Evolutionary conservation across 345 rosid species (phyloP).

Genomic region (Populus simonii): DNA sequence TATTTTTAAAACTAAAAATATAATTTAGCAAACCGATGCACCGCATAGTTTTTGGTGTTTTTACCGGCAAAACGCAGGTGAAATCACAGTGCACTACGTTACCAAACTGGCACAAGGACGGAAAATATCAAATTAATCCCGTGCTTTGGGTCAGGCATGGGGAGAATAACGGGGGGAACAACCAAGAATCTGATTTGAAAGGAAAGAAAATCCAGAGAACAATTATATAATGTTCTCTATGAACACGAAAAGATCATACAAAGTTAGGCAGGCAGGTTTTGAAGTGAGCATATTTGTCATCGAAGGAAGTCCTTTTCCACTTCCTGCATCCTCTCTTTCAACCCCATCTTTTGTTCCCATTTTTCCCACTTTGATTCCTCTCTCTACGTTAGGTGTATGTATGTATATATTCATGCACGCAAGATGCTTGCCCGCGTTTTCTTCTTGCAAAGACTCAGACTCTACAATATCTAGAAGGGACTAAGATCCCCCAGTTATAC

Average conservation of each 20-base stretch:
- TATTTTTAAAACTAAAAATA: no score
- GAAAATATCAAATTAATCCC: not conserved
- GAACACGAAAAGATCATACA: not conserved
- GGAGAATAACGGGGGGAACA: not conserved
- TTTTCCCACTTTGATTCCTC: not conserved
- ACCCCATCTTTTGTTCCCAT: not conserved
- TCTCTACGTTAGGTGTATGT: not conserved
- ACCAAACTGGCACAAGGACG: no score
- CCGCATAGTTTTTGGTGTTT: no score
- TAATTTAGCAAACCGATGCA: no score
- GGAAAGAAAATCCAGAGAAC: not conserved
- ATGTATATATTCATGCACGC: not conserved
- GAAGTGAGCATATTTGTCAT: no score
- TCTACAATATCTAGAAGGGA: not conserved
- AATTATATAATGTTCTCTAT: no score
- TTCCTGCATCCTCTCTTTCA: not conserved
- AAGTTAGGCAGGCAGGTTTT: slow-evolving; percentile 6
- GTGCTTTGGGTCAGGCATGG: not conserved
- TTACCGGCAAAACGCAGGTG: no score
- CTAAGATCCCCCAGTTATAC: no score
- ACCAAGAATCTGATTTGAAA: not conserved
- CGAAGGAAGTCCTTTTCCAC: not conserved
- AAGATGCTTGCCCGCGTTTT: not conserved
- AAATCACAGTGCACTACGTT: no score
- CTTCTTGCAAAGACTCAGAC: not conserved